phyloP scores from a whole-genome alignment of 2,329 filamentous ascomycete species.

The Trichothecium sympodiale region DNA sequence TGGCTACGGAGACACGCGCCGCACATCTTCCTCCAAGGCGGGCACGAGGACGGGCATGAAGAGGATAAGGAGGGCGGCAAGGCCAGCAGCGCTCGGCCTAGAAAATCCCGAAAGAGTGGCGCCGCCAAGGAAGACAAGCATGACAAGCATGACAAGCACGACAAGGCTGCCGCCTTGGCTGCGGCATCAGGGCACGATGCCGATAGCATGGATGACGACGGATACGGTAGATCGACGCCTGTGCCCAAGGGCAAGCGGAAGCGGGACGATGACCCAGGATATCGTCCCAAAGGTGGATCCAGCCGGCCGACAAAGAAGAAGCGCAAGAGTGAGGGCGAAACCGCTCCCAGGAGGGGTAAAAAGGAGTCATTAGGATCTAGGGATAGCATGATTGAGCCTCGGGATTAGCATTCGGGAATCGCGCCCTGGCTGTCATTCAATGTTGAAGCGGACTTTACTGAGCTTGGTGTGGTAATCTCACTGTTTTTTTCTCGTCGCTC shows the following conservation, averaged over 20 bases:
- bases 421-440: too few species aligned
- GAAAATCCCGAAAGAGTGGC: background rate
- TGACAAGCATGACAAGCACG: constrained; percentile 9
- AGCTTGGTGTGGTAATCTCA: too few species aligned
- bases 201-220: constrained; percentile 28
- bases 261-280: constrained; percentile 48
- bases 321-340: constrained; percentile 45
- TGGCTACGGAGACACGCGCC: constrained; percentile 84
- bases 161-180: constrained; percentile 11
- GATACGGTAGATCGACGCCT: constrained; percentile 16
- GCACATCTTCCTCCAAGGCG: constrained; percentile 74
- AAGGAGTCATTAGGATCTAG: constrained; percentile 14
- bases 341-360: constrained; percentile 22
- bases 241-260: constrained; percentile 34
- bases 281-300: constrained; percentile 44
- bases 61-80: constrained; percentile 28
- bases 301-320: constrained; percentile 46
- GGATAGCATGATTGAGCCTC: too few species aligned
- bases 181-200: constrained; percentile 17
- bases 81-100: constrained; percentile 15
- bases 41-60: constrained; percentile 35
- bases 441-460: too few species aligned
- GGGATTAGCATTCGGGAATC: too few species aligned
- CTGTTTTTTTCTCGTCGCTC: too few species aligned
- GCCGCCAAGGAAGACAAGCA: constrained; percentile 23